Evolutionary conservation across 345 rosid species (phyloP).

Genomic region (Streptanthus diversifolius): DNA sequence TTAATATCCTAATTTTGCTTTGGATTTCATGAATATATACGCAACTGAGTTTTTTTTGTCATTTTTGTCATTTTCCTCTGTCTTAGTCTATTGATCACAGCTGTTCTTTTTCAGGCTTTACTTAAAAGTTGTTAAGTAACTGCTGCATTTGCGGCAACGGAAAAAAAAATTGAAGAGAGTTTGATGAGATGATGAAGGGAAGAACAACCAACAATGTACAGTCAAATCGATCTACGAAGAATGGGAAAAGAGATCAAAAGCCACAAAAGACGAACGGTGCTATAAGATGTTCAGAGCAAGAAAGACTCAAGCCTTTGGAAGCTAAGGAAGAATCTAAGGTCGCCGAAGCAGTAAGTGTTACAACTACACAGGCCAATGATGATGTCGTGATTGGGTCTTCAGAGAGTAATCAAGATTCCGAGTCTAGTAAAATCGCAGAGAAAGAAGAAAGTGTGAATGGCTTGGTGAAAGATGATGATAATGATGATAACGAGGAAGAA

Average conservation of each 20-base stretch:
- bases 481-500: conserved; percentile 28
- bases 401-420: conserved; percentile 48
- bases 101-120: neutral
- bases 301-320: conserved; percentile 38
- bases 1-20: neutral
- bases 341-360: conserved; percentile 27
- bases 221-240: conserved; percentile 44
- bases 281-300: conserved; percentile 41
- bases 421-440: conserved; percentile 45
- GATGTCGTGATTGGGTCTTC: conserved; percentile 25
- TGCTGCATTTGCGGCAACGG: conserved; percentile 25
- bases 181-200: conserved; percentile 42
- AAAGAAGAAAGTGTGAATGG: conserved; percentile 48
- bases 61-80: conserved; percentile 18
- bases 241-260: conserved; percentile 49
- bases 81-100: neutral
- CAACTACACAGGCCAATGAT: conserved; percentile 39
- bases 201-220: conserved; percentile 43
- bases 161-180: conserved; percentile 25
- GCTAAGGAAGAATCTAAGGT: conserved; percentile 39
- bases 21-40: conserved; percentile 25
- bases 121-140: conserved; percentile 16
- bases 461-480: conserved; percentile 19
- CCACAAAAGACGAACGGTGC: conserved; percentile 37
- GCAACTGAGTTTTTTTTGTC: conserved; percentile 21